Conservation (phyloP, 306 rosid genomes). For the Pterocarpus macrocarpus region DNA sequence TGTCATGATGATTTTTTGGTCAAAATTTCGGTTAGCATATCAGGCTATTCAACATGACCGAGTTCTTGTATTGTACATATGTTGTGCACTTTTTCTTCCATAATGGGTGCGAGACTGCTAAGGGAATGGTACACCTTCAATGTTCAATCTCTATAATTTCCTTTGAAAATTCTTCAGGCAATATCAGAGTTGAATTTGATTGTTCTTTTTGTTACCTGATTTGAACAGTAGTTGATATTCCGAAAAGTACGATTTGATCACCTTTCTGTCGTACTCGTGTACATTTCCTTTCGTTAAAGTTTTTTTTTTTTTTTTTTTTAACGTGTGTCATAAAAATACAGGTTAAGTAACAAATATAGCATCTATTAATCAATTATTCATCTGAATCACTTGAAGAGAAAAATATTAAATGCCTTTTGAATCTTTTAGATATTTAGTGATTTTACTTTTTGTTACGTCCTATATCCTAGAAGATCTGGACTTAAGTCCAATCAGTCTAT, state of each 20-base stretch:
- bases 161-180: conserved; percentile 12
- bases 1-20: conserved; percentile 38
- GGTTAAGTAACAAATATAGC: no score
- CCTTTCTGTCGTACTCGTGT: not conserved
- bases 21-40: conserved; percentile 36
- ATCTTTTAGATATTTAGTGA: no score
- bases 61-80: conserved; percentile 58
- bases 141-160: not conserved
- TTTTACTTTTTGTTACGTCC: no score
- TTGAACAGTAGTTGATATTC: conserved; percentile 18
- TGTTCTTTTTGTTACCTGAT: conserved; percentile 18
- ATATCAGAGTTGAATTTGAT: conserved; percentile 7
- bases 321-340: no score
- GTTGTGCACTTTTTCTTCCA: conserved; percentile 19
- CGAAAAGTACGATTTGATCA: not conserved
- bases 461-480: no score
- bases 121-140: not conserved
- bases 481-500: no score
- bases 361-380: no score
- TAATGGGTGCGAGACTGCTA: conserved; percentile 18
- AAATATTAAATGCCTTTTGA: no score
- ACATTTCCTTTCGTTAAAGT: not conserved
- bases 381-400: no score
- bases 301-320: not conserved
- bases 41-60: conserved; percentile 12